Conservation (phyloP, 1,139 yeast genomes). For the Geotrichum bryndzae region DNA sequence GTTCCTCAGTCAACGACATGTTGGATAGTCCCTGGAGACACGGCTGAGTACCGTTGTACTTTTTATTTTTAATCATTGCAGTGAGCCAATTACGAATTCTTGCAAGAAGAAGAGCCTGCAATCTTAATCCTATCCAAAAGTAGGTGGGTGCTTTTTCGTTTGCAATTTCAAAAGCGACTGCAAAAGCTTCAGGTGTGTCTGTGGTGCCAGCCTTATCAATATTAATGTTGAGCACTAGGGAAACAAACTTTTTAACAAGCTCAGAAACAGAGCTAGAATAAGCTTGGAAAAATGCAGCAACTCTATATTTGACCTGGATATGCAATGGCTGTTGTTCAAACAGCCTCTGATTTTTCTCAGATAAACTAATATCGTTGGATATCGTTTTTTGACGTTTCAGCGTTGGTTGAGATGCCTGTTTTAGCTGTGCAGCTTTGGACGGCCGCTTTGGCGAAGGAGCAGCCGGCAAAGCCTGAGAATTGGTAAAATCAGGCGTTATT, state of each 20-base stretch:
- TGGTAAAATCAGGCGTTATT: background rate
- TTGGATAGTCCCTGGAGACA: constrained; percentile 22
- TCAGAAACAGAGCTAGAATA: constrained; percentile 11
- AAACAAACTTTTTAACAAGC: constrained; percentile 7
- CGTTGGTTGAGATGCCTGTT: background rate
- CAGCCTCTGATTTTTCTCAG: constrained; percentile 7
- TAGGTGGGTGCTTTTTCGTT: constrained; percentile 19
- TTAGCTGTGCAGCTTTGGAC: background rate
- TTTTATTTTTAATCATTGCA: constrained; percentile 18
- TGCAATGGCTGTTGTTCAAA: constrained; percentile 13
- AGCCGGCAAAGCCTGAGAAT: background rate
- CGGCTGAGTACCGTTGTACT: constrained; percentile 19
- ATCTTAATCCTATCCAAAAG: constrained; percentile 26
- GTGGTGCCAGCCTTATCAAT: constrained; percentile 5
- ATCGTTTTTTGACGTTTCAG: constrained; percentile 3
- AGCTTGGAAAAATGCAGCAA: constrained; percentile 11
- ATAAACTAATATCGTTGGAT: background rate
- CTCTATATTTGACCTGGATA: constrained; percentile 11
- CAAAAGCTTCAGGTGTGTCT: constrained; percentile 26
- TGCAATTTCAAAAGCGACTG: constrained; percentile 24
- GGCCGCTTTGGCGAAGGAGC: background rate
- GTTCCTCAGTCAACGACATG: constrained; percentile 24
- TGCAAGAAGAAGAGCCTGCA: constrained; percentile 21
- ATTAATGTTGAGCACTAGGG: constrained; percentile 5
- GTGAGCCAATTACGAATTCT: constrained; percentile 33